Base-by-base conservation (phyloP, 2,329 filamentous ascomycete species). In the Paraconiothyrium sp. region DNA sequence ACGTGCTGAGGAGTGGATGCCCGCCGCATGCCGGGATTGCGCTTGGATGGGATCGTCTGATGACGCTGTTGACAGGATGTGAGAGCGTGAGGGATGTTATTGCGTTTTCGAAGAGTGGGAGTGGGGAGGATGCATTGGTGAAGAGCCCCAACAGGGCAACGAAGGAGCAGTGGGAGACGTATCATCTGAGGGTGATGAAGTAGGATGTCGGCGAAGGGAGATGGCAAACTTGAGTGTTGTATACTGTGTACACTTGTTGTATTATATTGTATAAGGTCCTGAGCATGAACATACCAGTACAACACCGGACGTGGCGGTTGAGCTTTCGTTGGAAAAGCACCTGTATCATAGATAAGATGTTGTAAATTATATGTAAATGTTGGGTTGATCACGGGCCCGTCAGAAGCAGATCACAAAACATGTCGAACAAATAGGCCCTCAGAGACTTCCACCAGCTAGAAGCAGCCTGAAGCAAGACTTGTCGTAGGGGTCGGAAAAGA, bases 1-100 rank as follows among this genome's bases (percentile, higher is more conserved):
- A 92, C 66, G 94, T 94, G 0, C 84, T 99, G 8, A 83, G 88
- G 8, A 89, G 92, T 0, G 96, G 94, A 0, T 98, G 95, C 81
- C 95, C 95, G 13, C 96, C 95, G 0, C 95, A 99, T 75, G 94
- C 95, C 0, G 95, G 95, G 0, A 91, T 99, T 66, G 95, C 95
- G 0, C 82, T 99, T 16, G 95, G 95, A 0, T 97, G 97, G 76
- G 95, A 99, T 77, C 85, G 95, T 4, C 79, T 99, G 52, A 85
- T 95, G 43, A 90, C 94, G 0, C 82, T 97, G 0, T 86, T 99
- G 84, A 86, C 90, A 24, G 90, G 90, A 1, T 90, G 86, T 35
- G 85, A 90, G 11, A 93, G 90, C 1, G 90, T 99, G 3, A 84
- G 92, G 62, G 94, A 99, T 80, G 94, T 99, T 1, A 97, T 99